Percentiles rank a stretch among this genome's conserved stretches.
Evolutionary conservation across 2,329 filamentous ascomycete species (phyloP).

Genomic region (Paecilomyces sp.): DNA sequence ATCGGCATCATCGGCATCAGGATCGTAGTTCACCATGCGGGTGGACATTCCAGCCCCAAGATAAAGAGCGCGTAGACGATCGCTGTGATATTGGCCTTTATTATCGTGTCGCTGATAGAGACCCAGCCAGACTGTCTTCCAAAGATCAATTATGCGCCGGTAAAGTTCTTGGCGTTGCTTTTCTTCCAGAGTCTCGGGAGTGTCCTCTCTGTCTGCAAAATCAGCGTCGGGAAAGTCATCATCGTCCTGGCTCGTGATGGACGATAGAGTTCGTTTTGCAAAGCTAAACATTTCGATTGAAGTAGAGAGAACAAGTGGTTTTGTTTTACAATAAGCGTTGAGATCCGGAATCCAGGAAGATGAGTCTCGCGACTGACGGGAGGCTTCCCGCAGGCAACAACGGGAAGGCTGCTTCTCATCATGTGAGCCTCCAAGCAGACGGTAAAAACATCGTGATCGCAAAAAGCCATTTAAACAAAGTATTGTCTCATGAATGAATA

Average conservation of each 20-base stretch:
- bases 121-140: neutral
- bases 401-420: neutral
- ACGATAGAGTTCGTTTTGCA: neutral
- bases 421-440: neutral
- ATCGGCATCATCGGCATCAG: neutral
- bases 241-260: neutral
- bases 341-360: neutral
- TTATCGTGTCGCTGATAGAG: neutral
- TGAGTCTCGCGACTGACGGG: neutral
- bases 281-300: neutral
- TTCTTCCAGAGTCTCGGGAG: neutral
- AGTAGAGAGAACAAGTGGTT: neutral
- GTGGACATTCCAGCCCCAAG: constrained; percentile 11
- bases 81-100: constrained; percentile 5
- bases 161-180: neutral
- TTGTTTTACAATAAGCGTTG: neutral
- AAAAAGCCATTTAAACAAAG: neutral
- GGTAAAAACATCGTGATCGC: neutral
- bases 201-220: neutral
- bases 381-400: neutral
- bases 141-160: neutral
- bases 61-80: constrained; percentile 12
- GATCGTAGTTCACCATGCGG: neutral
- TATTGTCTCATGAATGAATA: neutral
- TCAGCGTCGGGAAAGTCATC: neutral